These are phyloP conservation scores for Sclerotinia nivalis DNA, from an alignment of 2,329 filamentous ascomycete species.

Conservation along the genomic window DNA sequence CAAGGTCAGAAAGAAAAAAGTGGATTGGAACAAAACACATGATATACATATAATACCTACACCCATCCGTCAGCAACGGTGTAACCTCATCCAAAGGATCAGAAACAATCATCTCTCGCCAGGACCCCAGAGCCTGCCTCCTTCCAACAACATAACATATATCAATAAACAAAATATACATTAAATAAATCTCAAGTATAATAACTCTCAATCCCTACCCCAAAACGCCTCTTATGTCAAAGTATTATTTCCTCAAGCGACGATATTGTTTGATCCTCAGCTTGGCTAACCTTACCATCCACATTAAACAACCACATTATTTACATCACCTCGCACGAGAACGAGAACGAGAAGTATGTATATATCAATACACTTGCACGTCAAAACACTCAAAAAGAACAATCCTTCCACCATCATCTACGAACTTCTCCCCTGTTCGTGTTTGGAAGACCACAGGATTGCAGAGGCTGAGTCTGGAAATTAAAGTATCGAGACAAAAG, in stretches of 20 bases:
- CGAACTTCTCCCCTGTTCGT: neutral
- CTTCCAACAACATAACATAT: neutral
- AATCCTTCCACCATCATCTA: neutral
- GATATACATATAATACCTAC: neutral
- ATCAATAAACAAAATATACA: neutral
- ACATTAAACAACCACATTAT: too few species aligned
- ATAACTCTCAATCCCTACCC: too few species aligned
- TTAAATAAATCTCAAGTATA: neutral
- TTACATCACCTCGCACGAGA: neutral
- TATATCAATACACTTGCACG: neutral
- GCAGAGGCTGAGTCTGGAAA: neutral
- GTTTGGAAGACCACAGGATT: neutral
- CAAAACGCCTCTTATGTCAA: neutral
- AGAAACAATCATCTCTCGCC: neutral
- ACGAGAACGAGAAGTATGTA: neutral
- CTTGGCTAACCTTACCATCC: neutral
- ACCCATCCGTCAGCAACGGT: neutral
- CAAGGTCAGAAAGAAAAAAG: neutral
- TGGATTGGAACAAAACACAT: neutral
- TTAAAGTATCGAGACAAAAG: too few species aligned
- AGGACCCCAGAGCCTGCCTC: neutral
- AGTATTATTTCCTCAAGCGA: neutral
- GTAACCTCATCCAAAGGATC: conserved; percentile 1
- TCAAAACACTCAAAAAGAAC: neutral
- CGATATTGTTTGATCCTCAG: neutral